phyloP scores from a whole-genome alignment of 164 flowering plant species.

The Macadamia integrifolia region DNA sequence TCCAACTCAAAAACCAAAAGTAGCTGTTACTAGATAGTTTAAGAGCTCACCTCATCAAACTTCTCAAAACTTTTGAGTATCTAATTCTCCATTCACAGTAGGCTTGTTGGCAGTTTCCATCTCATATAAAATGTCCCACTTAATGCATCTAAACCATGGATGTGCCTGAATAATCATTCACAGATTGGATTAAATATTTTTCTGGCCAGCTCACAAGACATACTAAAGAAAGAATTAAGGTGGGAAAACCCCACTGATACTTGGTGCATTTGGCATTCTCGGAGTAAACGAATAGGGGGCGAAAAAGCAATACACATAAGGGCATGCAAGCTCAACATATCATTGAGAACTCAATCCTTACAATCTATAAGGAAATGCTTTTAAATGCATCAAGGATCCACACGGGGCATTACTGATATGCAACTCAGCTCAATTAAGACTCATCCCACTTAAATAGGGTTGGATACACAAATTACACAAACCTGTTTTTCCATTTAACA shows the following conservation, averaged over 20 bases:
- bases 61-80: slow-evolving; percentile 77
- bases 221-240: not conserved
- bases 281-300: not conserved
- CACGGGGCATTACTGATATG: not conserved
- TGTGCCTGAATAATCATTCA: slow-evolving; percentile 42
- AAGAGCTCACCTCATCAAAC: slow-evolving; percentile 59
- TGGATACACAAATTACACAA: no score
- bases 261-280: not conserved
- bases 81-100: slow-evolving; percentile 58
- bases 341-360: no score
- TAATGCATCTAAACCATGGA: slow-evolving; percentile 58
- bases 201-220: not conserved
- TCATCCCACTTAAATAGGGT: no score
- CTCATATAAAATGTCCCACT: slow-evolving; percentile 70
- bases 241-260: not conserved
- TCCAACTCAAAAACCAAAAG: not conserved
- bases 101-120: slow-evolving; percentile 78
- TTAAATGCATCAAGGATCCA: not conserved
- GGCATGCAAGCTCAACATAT: no score
- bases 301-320: not conserved
- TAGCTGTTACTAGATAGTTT: not conserved
- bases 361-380: no score
- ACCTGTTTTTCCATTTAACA: not conserved
- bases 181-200: not conserved
- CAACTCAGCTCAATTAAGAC: not conserved